Conservation (phyloP, 2,329 filamentous ascomycete genomes). For the Daldinia sp. region DNA sequence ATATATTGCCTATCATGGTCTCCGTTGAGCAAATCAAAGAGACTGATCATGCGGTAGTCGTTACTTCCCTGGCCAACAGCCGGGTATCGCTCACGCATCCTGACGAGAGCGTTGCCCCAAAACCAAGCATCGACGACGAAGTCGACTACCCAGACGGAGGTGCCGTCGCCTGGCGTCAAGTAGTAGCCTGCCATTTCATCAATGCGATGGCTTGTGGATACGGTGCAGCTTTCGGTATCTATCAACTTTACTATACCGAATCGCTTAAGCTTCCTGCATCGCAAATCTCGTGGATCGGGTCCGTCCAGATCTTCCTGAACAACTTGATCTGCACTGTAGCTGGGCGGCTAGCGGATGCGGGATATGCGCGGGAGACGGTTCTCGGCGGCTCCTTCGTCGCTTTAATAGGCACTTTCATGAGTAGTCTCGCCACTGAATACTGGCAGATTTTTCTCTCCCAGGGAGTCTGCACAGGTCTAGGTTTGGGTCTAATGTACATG, state of each 20-base stretch:
- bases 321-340: constrained; percentile 45
- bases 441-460: constrained; percentile 56
- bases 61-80: constrained; percentile 22
- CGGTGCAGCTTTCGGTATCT: constrained; percentile 58
- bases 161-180: constrained; percentile 58
- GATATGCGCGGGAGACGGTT: constrained; percentile 45
- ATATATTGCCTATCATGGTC: constrained; percentile 31
- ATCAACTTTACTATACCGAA: constrained; percentile 54
- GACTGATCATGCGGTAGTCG: constrained; percentile 24
- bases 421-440: constrained; percentile 49
- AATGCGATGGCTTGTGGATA: constrained; percentile 62
- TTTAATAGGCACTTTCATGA: constrained; percentile 50
- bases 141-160: constrained; percentile 49
- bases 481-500: constrained; percentile 62
- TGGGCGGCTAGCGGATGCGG: constrained; percentile 47
- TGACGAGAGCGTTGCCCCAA: constrained; percentile 16
- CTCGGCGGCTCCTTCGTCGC: constrained; percentile 50
- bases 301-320: constrained; percentile 51
- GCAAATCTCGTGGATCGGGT: constrained; percentile 57
- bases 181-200: constrained; percentile 55
- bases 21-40: constrained; percentile 21
- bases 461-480: constrained; percentile 62
- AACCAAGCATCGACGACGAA: constrained; percentile 10
- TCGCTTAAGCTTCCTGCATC: constrained; percentile 46
- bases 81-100: constrained; percentile 22